These are phyloP conservation scores for Sutorius australiensis DNA, from an alignment of 768 basidiomycete species.

Conservation along the genomic window DNA sequence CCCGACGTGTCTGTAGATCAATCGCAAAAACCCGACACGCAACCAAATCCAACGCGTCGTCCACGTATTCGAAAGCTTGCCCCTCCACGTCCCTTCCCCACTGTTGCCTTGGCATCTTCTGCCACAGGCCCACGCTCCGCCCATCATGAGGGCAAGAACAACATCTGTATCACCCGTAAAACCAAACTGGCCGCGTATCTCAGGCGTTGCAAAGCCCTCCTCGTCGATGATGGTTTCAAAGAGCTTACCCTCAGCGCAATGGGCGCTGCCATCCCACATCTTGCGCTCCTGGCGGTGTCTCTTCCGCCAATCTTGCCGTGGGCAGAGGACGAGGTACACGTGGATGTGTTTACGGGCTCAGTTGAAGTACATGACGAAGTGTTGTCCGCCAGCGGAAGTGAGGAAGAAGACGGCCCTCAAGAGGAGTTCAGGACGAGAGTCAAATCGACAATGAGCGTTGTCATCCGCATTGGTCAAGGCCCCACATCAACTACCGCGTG, in stretches of 20 bases:
- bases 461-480: conserved; percentile 63
- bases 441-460: conserved; percentile 64
- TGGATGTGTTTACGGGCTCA: conserved; percentile 63
- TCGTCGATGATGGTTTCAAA: conserved; percentile 77
- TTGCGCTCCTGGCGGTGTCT: conserved; percentile 64
- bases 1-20: conserved; percentile 1
- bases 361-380: conserved; percentile 78
- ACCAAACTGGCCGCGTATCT: conserved; percentile 71
- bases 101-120: conserved; percentile 68
- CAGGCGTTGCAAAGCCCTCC: conserved; percentile 67
- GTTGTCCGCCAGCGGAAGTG: conserved; percentile 38
- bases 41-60: conserved; percentile 15
- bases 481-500: conserved; percentile 31
- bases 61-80: conserved; percentile 58
- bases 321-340: conserved; percentile 55
- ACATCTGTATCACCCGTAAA: conserved; percentile 76
- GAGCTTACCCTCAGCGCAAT: conserved; percentile 74
- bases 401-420: conserved; percentile 56
- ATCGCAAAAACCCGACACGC: conserved; percentile 1
- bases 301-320: conserved; percentile 73
- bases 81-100: conserved; percentile 73
- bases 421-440: conserved; percentile 57
- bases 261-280: conserved; percentile 86
- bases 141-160: conserved; percentile 76
- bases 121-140: conserved; percentile 79